These are phyloP conservation scores for Pichia sp. DNA, from an alignment of 1,139 yeast species.

Conservation along the genomic window DNA sequence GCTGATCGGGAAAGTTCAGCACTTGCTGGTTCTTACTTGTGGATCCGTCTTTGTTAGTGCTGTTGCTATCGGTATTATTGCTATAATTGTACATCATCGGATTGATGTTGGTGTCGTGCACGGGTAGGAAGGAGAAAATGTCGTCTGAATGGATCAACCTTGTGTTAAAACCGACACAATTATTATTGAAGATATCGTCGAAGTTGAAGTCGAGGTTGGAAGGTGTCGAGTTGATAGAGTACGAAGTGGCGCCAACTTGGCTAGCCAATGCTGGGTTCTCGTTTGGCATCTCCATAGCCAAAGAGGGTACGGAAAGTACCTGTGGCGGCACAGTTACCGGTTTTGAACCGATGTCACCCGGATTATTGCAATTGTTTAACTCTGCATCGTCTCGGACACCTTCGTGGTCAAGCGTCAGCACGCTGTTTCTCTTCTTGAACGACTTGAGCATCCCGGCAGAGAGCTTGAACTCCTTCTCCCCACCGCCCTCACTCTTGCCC, in stretches of 20 bases:
- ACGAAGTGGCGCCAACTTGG: not conserved
- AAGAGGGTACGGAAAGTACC: not conserved
- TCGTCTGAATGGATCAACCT: constrained; percentile 34
- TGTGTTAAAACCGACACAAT: constrained; percentile 32
- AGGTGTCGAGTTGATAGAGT: not conserved
- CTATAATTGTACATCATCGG: not conserved
- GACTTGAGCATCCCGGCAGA: constrained; percentile 32
- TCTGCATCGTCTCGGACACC: not conserved
- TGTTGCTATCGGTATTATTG: not conserved
- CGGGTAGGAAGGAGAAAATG: constrained; percentile 13
- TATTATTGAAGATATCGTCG: constrained; percentile 28
- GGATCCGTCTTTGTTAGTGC: too few species aligned
- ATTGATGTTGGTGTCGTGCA: not conserved
- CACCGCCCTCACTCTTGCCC: constrained; percentile 22
- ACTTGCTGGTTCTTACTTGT: not conserved
- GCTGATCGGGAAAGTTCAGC: not conserved
- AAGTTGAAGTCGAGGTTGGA: constrained; percentile 22
- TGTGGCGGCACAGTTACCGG: too few species aligned
- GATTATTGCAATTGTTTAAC: too few species aligned
- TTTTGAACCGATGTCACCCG: too few species aligned
- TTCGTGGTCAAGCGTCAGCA: constrained; percentile 14
- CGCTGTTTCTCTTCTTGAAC: constrained; percentile 26
- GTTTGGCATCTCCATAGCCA: not conserved
- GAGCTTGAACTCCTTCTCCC: constrained; percentile 21
- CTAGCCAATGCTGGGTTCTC: not conserved